Conservation (phyloP, 257 asterid species). For the Scutellaria baicalensis region DNA sequence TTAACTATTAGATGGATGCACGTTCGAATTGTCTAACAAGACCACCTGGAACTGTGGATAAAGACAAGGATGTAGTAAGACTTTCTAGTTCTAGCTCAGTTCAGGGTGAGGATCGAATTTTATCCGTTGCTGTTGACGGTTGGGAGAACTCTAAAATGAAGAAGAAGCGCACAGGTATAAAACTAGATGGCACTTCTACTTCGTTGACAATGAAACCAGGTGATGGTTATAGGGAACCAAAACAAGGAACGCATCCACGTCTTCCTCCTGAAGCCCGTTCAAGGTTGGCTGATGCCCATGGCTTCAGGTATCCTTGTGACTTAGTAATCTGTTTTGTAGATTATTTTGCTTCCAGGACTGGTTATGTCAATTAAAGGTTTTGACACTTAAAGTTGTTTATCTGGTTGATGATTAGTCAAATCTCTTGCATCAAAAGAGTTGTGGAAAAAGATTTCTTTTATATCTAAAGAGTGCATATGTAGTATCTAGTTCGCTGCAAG, state of each 20-base stretch:
- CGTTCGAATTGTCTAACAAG: constrained; percentile 54
- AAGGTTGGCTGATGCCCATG: constrained; percentile 58
- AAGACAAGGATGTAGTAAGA: constrained; percentile 63
- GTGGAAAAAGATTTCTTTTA: neutral
- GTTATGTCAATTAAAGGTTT: neutral
- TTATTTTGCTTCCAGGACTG: neutral
- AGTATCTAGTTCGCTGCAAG: neutral
- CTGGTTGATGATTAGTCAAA: neutral
- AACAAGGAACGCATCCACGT: constrained; percentile 65
- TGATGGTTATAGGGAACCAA: constrained; percentile 67
- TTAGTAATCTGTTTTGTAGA: constrained; percentile 4
- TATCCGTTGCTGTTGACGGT: constrained; percentile 63
- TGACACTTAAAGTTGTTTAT: constrained; percentile 2
- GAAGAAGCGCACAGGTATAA: constrained; percentile 87
- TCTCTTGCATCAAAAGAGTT: neutral
- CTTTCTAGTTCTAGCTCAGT: constrained; percentile 43
- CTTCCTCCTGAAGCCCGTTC: constrained; percentile 57
- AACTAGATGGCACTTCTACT: constrained; percentile 51
- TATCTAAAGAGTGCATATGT: neutral
- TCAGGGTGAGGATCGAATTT: constrained; percentile 58
- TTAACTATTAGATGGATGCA: constrained; percentile 49
- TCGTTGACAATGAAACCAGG: constrained; percentile 41
- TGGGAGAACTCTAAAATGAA: constrained; percentile 93
- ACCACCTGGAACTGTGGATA: constrained; percentile 49
- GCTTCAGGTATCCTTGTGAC: constrained; percentile 53